phyloP scores from a whole-genome alignment of 305 asterid genomes.

The Vinca major region DNA sequence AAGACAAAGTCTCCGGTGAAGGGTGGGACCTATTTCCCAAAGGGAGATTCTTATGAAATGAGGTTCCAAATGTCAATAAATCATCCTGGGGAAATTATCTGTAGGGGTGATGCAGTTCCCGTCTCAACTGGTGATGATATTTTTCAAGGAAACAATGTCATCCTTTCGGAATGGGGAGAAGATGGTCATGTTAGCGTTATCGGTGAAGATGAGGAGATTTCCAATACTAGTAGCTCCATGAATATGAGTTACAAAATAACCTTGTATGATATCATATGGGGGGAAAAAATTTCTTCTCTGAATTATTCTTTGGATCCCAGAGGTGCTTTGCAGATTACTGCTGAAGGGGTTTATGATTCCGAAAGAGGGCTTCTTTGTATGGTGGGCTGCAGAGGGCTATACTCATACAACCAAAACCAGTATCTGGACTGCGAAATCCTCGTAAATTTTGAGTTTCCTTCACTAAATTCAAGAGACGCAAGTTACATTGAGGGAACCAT shows the following conservation, averaged over 20 bases:
- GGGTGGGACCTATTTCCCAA: constrained; percentile 30
- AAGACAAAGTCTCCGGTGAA: constrained; percentile 16
- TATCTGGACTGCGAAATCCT: constrained; percentile 46
- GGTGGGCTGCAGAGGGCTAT: constrained; percentile 57
- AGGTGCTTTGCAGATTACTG: constrained; percentile 25
- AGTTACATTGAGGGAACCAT: constrained; percentile 35
- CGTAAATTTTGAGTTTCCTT: constrained; percentile 34
- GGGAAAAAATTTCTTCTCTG: constrained; percentile 5
- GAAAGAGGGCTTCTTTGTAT: constrained; percentile 53
- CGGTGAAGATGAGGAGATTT: constrained; percentile 12
- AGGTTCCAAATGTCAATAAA: constrained; percentile 31
- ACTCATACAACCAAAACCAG: neutral
- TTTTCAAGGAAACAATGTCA: neutral
- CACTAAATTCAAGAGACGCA: constrained; percentile 19
- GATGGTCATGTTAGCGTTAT: neutral
- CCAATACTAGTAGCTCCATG: constrained; percentile 9
- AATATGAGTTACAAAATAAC: constrained; percentile 44
- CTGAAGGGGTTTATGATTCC: constrained; percentile 52
- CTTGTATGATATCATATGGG: constrained; percentile 5
- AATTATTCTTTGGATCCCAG: constrained; percentile 9
- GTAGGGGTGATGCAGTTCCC: constrained; percentile 44
- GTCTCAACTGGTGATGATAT: constrained; percentile 29
- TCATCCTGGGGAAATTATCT: constrained; percentile 11
- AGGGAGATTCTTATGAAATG: constrained; percentile 36
- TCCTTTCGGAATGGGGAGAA: neutral